phyloP scores from a whole-genome alignment of 2,329 filamentous ascomycete species.

The Penicillium sumatraense region DNA sequence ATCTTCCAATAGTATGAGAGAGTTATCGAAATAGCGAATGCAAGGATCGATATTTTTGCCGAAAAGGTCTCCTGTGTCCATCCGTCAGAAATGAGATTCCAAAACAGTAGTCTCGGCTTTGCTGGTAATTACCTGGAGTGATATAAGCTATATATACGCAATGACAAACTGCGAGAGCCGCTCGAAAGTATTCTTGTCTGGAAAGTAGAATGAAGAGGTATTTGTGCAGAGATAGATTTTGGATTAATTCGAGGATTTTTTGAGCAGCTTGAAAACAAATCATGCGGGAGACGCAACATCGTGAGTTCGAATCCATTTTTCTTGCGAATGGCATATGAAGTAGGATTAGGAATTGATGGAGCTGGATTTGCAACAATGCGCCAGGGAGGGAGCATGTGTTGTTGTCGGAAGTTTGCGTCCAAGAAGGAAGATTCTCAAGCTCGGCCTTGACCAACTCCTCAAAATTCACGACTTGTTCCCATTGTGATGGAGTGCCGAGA shows the following conservation, averaged over 20 bases:
- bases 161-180: slow-evolving; percentile 25
- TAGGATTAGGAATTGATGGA: slow-evolving; percentile 35
- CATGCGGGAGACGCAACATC: slow-evolving; percentile 30
- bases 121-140: slow-evolving; percentile 7
- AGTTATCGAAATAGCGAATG: slow-evolving; percentile 28
- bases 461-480: slow-evolving; percentile 30
- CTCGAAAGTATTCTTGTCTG: slow-evolving; percentile 27
- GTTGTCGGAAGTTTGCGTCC: slow-evolving; percentile 9
- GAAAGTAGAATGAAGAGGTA: slow-evolving; percentile 20
- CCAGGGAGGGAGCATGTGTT: slow-evolving; percentile 6
- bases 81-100: neutral
- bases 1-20: slow-evolving; percentile 38
- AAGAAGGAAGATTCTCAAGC: slow-evolving; percentile 30
- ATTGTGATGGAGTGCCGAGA: slow-evolving; percentile 23
- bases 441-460: slow-evolving; percentile 31
- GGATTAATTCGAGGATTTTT: slow-evolving; percentile 21
- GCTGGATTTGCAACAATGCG: slow-evolving; percentile 30
- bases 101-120: too few relatives aligned
- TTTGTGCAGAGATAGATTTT: slow-evolving; percentile 6
- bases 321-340: slow-evolving; percentile 35
- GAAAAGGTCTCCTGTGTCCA: slow-evolving; percentile 16
- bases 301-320: slow-evolving; percentile 24
- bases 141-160: slow-evolving; percentile 17
- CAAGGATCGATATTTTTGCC: slow-evolving; percentile 16
- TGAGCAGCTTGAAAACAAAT: slow-evolving; percentile 27